Evolutionary conservation across 306 rosid species (phyloP).

Genomic region (Castanospermum australe): DNA sequence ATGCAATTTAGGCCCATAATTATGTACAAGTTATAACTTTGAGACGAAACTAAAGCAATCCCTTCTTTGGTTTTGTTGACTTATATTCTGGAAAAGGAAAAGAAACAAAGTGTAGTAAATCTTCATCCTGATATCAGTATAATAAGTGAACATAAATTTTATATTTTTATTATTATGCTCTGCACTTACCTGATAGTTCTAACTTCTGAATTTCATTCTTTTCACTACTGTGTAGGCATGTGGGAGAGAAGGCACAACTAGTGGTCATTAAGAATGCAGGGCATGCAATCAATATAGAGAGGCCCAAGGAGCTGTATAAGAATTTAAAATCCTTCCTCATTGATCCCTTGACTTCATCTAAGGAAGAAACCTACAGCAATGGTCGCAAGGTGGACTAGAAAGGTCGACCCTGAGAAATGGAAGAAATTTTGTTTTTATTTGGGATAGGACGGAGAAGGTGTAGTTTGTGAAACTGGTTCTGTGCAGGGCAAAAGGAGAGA

Average conservation of each 20-base stretch:
- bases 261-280: slow-evolving; percentile 78
- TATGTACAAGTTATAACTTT: neutral
- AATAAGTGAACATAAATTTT: neutral
- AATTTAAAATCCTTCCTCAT: slow-evolving; percentile 62
- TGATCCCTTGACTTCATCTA: slow-evolving; percentile 33
- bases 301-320: slow-evolving; percentile 64
- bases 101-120: neutral
- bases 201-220: neutral
- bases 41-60: neutral
- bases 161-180: neutral
- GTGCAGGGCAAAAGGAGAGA: neutral
- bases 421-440: neutral
- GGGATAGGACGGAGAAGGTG: neutral
- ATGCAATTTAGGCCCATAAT: neutral
- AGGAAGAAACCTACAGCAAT: slow-evolving; percentile 38
- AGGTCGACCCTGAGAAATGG: neutral
- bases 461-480: neutral
- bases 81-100: neutral
- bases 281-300: slow-evolving; percentile 81
- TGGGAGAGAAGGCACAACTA: slow-evolving; percentile 69
- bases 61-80: slow-evolving; percentile 5
- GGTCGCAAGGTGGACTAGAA: slow-evolving; percentile 58
- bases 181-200: neutral
- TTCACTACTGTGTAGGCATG: slow-evolving; percentile 44
- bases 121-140: neutral